phyloP scores from a whole-genome alignment of 768 basidiomycete genomes.

The Phylloporus sp. region DNA sequence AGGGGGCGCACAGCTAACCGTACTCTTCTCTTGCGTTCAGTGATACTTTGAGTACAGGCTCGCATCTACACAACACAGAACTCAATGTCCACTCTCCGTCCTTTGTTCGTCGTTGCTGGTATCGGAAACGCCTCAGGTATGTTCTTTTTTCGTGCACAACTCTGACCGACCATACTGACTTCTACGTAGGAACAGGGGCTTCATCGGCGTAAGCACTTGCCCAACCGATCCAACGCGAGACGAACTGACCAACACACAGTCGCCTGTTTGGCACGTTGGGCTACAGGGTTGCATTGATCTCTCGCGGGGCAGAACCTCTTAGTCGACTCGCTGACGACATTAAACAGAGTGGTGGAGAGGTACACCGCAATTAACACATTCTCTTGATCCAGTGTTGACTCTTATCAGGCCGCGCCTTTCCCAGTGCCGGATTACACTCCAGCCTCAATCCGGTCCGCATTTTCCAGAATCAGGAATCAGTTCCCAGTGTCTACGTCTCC shows the following conservation, averaged over 20 bases:
- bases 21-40: too few relatives aligned
- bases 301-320: constrained; percentile 51
- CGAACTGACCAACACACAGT: constrained; percentile 28
- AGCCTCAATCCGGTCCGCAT: constrained; percentile 46
- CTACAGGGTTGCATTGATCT: constrained; percentile 63
- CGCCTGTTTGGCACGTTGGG: constrained; percentile 58
- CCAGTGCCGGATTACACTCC: constrained; percentile 48
- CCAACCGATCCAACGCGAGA: background rate
- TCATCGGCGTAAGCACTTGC: constrained; percentile 45
- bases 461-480: constrained; percentile 40
- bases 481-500: constrained; percentile 45
- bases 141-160: background rate
- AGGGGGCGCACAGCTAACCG: too few relatives aligned
- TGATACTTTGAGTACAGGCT: too few relatives aligned
- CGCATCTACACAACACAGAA: constrained; percentile 1
- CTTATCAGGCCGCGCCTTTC: constrained; percentile 50
- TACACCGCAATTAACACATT: constrained; percentile 20
- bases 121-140: constrained; percentile 39
- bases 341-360: constrained; percentile 54
- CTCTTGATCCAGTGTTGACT: background rate
- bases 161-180: constrained; percentile 1
- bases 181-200: constrained; percentile 48
- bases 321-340: constrained; percentile 51
- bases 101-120: constrained; percentile 57
- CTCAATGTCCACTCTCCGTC: constrained; percentile 37